Evolutionary conservation across 371 early-diverging fungal genomes (phyloP).

Genomic region (Mucor circinelloides): DNA sequence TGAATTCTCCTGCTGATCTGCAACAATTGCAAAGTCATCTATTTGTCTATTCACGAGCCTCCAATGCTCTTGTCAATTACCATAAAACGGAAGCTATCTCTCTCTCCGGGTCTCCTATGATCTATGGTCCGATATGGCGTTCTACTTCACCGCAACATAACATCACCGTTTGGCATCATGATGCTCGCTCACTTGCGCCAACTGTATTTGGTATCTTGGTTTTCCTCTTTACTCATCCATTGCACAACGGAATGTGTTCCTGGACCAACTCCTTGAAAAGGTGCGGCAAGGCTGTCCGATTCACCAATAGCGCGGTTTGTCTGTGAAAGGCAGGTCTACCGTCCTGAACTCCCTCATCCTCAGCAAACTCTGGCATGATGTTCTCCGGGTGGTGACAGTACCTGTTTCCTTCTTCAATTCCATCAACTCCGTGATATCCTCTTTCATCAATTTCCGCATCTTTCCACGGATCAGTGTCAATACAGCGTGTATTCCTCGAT

Average conservation of each 20-base stretch:
- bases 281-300: conserved; percentile 2
- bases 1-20: conserved; percentile 3
- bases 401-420: too few species aligned
- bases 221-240: conserved; percentile 18
- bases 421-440: too few species aligned
- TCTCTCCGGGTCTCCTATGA: conserved; percentile 14
- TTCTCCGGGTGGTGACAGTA: conserved; percentile 11
- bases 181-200: not conserved
- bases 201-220: conserved; percentile 22
- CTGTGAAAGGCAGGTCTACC: conserved; percentile 23
- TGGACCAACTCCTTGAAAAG: conserved; percentile 6
- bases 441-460: too few species aligned
- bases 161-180: conserved; percentile 18
- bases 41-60: conserved; percentile 6
- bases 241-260: conserved; percentile 13
- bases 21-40: conserved; percentile 7
- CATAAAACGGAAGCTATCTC: conserved; percentile 24
- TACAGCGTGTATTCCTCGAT: too few species aligned
- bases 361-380: conserved; percentile 32
- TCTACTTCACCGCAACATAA: too few species aligned
- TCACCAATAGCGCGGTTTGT: conserved; percentile 10
- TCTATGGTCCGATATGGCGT: not conserved
- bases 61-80: conserved; percentile 26
- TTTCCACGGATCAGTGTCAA: too few species aligned
- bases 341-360: conserved; percentile 27